Conservation (phyloP, 345 rosid genomes). For the Dipteronia sinensis region DNA sequence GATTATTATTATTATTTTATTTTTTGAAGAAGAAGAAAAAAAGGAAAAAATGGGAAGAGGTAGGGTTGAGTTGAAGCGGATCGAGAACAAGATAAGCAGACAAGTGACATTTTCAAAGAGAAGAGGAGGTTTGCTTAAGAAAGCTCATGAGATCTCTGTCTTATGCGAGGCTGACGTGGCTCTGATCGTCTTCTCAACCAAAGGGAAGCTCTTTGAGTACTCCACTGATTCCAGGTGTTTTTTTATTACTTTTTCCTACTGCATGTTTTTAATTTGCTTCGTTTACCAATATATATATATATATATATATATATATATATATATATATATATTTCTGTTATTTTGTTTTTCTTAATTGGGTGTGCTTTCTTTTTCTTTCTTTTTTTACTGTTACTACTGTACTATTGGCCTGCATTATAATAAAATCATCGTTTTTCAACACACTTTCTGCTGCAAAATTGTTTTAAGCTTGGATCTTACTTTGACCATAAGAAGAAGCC, state of each 20-base stretch:
- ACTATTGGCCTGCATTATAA: constrained; percentile 17
- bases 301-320: too few relatives aligned
- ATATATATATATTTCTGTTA: too few relatives aligned
- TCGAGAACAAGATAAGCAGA: constrained; percentile 90
- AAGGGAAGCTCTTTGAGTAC: constrained; percentile 82
- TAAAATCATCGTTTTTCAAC: constrained; percentile 9
- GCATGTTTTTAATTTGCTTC: constrained; percentile 19
- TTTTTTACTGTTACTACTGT: not conserved
- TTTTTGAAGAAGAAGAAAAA: not conserved
- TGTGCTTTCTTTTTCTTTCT: not conserved
- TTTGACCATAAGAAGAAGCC: not conserved
- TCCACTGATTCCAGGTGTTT: constrained; percentile 66
- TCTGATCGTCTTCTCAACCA: constrained; percentile 77
- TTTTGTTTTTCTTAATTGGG: too few relatives aligned
- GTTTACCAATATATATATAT: not conserved
- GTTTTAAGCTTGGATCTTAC: not conserved
- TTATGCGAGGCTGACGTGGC: constrained; percentile 85
- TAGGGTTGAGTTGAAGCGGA: constrained; percentile 86
- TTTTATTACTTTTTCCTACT: not conserved
- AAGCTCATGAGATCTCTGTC: constrained; percentile 89
- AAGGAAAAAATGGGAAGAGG: constrained; percentile 70
- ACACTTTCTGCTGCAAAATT: not conserved
- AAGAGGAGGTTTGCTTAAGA: constrained; percentile 74
- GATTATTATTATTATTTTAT: not conserved
- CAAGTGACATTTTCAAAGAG: constrained; percentile 93